Base-by-base conservation (phyloP, 192 early-diverging fungal genomes). In the Physocladia obscura region DNA sequence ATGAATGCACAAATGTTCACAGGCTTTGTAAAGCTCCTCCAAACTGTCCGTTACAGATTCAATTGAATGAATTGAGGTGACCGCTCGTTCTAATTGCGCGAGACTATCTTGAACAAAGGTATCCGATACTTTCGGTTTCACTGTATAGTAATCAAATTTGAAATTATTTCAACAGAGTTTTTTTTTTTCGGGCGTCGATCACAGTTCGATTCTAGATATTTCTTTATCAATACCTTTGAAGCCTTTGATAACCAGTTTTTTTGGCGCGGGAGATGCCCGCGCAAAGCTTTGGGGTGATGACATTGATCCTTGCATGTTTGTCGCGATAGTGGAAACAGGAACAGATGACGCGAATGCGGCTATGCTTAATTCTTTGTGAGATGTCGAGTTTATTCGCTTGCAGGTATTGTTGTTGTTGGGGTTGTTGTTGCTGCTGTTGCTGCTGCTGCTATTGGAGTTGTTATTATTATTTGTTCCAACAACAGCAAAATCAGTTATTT, bases 211-310 rank as follows among this genome's bases (percentile, higher is more conserved):
- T n/a, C n/a, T n/a, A n/a, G n/a, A n/a, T n/a, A n/a, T n/a, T n/a
- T n/a, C n/a, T n/a, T n/a, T n/a, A n/a, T n/a, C n/a, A n/a, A n/a
- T 17, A 65, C 63, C 63, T 51, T 65, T 65, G 63, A 65, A 65
- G 4, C 63, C 63, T n/a, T 65, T 65, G 37, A 65, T 65, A 17
- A 30, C 29, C 11, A 65, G 49, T 49, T 52, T 65, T 49, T 24
- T 24, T 34, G 47, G 47, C 49, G 63, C 49, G 22, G 63, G 15
- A 2, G 48, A 8, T 8, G 63, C n/a, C 31, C 8, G 2, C 11
- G 49, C 6, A n/a, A 49, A 65, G 40, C 8, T n/a, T n/a, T n/a
- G n/a, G n/a, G n/a, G n/a, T n/a, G n/a, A n/a, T n/a, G n/a, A n/a
- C n/a, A n/a, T n/a, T n/a, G n/a, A n/a, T n/a, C n/a, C n/a, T n/a